Evolutionary conservation across 345 rosid species (phyloP).

Genomic region (Pelargonium nanum): DNA sequence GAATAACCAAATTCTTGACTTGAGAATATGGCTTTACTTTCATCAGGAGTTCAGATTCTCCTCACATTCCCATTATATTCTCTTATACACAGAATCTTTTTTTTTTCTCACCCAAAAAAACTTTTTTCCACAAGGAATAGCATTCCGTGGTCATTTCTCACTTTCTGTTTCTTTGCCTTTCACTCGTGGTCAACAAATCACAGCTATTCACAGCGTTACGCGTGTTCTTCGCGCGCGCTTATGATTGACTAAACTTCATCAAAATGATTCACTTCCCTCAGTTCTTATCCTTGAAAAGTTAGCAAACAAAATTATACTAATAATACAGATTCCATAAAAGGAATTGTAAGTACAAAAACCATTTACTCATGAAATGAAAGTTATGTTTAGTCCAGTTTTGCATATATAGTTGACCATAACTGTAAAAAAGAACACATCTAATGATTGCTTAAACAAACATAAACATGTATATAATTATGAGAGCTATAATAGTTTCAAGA

Average conservation of each 20-base stretch:
- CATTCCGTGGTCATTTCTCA: slow-evolving; percentile 21
- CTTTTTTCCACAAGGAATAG: slow-evolving; percentile 13
- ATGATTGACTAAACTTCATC: background rate
- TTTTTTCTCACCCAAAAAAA: background rate
- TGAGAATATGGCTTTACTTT: slow-evolving; percentile 11
- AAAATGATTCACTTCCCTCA: background rate
- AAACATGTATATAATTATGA: too few species aligned
- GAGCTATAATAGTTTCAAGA: too few species aligned
- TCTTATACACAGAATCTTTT: background rate
- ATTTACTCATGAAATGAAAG: background rate
- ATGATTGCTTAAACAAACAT: background rate
- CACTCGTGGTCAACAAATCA: slow-evolving; percentile 1
- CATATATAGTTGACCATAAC: too few species aligned
- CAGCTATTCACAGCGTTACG: background rate
- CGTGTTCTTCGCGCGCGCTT: background rate
- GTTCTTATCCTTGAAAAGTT: slow-evolving; percentile 3
- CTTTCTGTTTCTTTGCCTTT: slow-evolving; percentile 1
- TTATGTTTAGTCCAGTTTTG: background rate
- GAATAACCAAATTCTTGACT: slow-evolving; percentile 19
- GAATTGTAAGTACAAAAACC: slow-evolving; percentile 3
- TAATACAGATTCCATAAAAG: slow-evolving; percentile 7
- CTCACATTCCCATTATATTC: background rate
- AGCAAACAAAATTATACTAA: background rate
- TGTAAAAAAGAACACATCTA: background rate
- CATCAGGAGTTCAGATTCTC: slow-evolving; percentile 9